Percentiles rank a stretch among this genome's conserved stretches.
Evolutionary conservation across 345 rosid species (phyloP).

Genomic region (Lumnitzera racemosa): DNA sequence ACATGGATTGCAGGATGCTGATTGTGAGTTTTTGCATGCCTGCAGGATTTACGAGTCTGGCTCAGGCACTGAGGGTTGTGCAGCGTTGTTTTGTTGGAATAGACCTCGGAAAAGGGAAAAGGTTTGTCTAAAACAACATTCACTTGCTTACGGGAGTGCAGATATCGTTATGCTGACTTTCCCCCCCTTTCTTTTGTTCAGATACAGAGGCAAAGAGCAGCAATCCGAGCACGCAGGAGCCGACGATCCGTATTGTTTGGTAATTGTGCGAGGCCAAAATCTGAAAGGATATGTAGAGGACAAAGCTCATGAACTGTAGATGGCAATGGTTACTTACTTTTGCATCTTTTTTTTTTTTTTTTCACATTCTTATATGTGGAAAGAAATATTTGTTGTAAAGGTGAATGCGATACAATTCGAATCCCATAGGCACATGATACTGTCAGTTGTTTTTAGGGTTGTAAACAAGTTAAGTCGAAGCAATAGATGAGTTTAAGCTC

Average conservation of each 20-base stretch:
- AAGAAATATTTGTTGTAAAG: constrained; percentile 9
- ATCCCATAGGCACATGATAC: neutral
- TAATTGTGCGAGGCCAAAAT: constrained; percentile 58
- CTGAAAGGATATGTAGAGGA: constrained; percentile 42
- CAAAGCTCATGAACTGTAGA: constrained; percentile 18
- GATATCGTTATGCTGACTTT: neutral
- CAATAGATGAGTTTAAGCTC: no score
- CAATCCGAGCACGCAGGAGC: constrained; percentile 28
- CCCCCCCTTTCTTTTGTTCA: neutral
- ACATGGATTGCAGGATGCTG: no score
- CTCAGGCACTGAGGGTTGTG: constrained; percentile 69
- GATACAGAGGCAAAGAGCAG: constrained; percentile 47
- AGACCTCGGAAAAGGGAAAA: constrained; percentile 42
- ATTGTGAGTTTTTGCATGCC: constrained; percentile 11
- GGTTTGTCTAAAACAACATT: constrained; percentile 27
- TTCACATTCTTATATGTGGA: no score
- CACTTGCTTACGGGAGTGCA: neutral
- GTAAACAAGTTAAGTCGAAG: no score
- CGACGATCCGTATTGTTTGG: constrained; percentile 58
- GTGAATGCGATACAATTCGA: neutral
- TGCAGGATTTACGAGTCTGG: constrained; percentile 84
- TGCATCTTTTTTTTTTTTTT: constrained; percentile 1
- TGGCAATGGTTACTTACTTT: constrained; percentile 2
- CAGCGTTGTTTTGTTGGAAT: constrained; percentile 83
- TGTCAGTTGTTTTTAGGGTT: no score